Evolutionary conservation across 495 filamentous ascomycete genomes (phyloP).

Genomic region (Daldinia grandis): DNA sequence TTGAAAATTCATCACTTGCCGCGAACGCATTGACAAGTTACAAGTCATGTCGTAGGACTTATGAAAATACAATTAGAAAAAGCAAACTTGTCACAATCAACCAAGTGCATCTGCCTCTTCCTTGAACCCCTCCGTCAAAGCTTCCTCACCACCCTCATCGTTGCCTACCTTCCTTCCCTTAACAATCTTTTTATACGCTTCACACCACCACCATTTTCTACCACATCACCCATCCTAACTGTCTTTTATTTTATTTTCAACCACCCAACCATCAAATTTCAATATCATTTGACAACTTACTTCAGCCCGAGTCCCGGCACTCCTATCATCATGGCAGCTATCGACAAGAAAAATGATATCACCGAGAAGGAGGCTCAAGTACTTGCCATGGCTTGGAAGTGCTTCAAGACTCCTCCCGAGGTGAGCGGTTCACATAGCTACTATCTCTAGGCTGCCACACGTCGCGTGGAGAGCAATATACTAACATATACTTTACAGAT

Average conservation of each 20-base stretch:
- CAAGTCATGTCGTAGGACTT: background rate
- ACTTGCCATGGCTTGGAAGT: slow-evolving; percentile 34
- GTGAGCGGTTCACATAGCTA: slow-evolving; percentile 4
- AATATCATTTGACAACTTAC: background rate
- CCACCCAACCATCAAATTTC: background rate
- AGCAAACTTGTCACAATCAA: background rate
- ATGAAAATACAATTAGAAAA: background rate
- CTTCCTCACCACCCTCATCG: background rate
- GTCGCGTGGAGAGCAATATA: background rate
- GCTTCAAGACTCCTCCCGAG: slow-evolving; percentile 28
- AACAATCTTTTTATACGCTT: background rate
- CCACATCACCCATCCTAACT: background rate
- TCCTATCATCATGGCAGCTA: slow-evolving; percentile 16
- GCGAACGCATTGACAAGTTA: background rate
- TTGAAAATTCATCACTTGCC: background rate
- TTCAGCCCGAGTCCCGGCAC: background rate
- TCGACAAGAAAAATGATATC: slow-evolving; percentile 15
- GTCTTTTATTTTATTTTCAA: background rate
- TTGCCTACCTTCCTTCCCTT: background rate
- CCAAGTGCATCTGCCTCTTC: background rate
- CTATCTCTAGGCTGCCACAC: background rate
- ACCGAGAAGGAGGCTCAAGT: slow-evolving; percentile 35
- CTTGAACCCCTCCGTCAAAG: background rate
- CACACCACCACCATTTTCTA: background rate
- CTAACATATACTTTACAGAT: slow-evolving; percentile 33